These are phyloP conservation scores for Tephrocybe sp. DNA, from an alignment of 768 basidiomycete species.

Conservation along the genomic window DNA sequence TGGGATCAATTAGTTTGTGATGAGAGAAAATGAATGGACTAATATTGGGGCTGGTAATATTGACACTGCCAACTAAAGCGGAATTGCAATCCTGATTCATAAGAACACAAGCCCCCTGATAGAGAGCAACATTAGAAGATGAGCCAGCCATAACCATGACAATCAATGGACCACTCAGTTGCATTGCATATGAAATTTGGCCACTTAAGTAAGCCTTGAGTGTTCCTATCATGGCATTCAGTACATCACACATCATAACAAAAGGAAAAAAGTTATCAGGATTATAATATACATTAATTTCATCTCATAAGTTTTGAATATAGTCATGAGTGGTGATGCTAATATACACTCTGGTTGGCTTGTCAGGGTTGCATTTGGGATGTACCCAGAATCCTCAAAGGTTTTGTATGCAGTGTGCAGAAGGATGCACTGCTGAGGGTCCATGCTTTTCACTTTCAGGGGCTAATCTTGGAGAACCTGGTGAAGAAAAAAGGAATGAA, in stretches of 20 bases:
- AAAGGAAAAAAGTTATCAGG: slow-evolving; percentile 44
- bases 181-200: slow-evolving; percentile 68
- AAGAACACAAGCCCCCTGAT: slow-evolving; percentile 69
- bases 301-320: slow-evolving; percentile 56
- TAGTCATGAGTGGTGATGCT: slow-evolving; percentile 76
- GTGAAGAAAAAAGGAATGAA: neutral
- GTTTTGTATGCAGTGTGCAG: slow-evolving; percentile 69
- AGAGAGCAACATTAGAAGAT: slow-evolving; percentile 64
- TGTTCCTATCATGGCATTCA: slow-evolving; percentile 46
- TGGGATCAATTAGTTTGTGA: neutral
- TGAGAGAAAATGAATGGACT: slow-evolving; percentile 21
- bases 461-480: slow-evolving; percentile 70
- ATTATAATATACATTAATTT: slow-evolving; percentile 73
- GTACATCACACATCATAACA: neutral
- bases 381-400: slow-evolving; percentile 69
- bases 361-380: slow-evolving; percentile 53
- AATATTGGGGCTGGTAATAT: slow-evolving; percentile 70
- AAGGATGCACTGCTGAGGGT: slow-evolving; percentile 72
- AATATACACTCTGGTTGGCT: slow-evolving; percentile 57
- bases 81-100: slow-evolving; percentile 63
- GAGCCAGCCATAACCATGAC: slow-evolving; percentile 79
- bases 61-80: slow-evolving; percentile 73
- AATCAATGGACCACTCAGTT: slow-evolving; percentile 67
- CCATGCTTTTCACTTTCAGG: slow-evolving; percentile 73
- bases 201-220: slow-evolving; percentile 69